Conservation (phyloP, 257 asterid species). For the Euphrasia confusa region DNA sequence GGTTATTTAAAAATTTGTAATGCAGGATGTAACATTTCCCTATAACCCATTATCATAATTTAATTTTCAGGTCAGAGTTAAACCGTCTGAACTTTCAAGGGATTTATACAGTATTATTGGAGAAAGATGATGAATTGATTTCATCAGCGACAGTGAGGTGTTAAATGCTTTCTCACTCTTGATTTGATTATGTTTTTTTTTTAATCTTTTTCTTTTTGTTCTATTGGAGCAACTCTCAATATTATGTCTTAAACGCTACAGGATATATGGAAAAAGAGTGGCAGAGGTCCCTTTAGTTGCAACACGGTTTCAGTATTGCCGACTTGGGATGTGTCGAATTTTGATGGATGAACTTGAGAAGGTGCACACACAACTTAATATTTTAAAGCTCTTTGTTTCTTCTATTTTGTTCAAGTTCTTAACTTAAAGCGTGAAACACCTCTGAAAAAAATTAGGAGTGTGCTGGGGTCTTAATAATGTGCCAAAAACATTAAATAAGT, state of each 20-base stretch:
- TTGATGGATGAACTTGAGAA: too few relatives aligned
- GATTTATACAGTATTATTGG: constrained; percentile 67
- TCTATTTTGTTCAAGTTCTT: too few relatives aligned
- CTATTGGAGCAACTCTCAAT: constrained; percentile 8
- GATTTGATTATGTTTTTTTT: constrained; percentile 8
- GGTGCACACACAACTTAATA: too few relatives aligned
- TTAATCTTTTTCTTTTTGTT: constrained; percentile 3
- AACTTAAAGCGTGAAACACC: too few relatives aligned
- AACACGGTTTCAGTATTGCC: too few relatives aligned
- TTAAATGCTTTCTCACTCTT: constrained; percentile 18
- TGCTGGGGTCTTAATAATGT: too few relatives aligned
- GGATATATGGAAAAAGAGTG: constrained; percentile 75
- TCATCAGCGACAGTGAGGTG: constrained; percentile 82
- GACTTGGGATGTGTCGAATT: too few relatives aligned
- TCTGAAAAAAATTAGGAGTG: too few relatives aligned
- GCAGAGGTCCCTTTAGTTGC: constrained; percentile 93
- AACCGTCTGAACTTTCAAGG: constrained; percentile 81
- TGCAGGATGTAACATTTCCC: not conserved
- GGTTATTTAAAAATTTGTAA: not conserved
- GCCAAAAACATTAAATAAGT: too few relatives aligned
- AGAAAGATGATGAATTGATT: constrained; percentile 64
- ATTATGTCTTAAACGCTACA: constrained; percentile 26
- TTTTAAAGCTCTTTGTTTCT: too few relatives aligned
- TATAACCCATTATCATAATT: not conserved
- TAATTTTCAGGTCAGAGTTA: constrained; percentile 65